Evolutionary conservation across 2,329 filamentous ascomycete genomes (phyloP).

Genomic region (Raffaelea arxii): DNA sequence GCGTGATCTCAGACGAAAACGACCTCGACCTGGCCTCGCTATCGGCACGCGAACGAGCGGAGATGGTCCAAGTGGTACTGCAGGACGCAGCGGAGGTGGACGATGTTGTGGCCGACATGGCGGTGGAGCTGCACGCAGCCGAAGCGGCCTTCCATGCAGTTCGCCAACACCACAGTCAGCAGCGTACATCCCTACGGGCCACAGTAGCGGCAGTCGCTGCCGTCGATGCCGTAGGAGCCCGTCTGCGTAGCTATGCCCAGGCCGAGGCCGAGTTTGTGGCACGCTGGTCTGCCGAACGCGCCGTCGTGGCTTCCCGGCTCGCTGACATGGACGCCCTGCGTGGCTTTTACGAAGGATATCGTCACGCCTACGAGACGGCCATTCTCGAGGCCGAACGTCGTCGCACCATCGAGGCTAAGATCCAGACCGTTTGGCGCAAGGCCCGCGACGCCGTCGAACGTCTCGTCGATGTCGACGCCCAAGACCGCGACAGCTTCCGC

Average conservation of each 20-base stretch:
- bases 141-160: constrained; percentile 59
- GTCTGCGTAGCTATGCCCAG: constrained; percentile 55
- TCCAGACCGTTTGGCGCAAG: constrained; percentile 65
- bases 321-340: constrained; percentile 67
- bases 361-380: constrained; percentile 73
- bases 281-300: constrained; percentile 66
- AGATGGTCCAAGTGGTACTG: constrained; percentile 74
- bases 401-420: constrained; percentile 60
- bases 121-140: constrained; percentile 67
- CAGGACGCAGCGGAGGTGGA: constrained; percentile 60
- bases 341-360: constrained; percentile 80
- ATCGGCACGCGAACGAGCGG: constrained; percentile 62
- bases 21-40: constrained; percentile 52
- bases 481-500: constrained; percentile 67
- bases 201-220: constrained; percentile 54
- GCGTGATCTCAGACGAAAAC: constrained; percentile 50
- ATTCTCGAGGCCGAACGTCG: constrained; percentile 76
- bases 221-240: constrained; percentile 57
- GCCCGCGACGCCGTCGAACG: constrained; percentile 68
- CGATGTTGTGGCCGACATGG: constrained; percentile 60
- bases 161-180: constrained; percentile 48
- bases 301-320: constrained; percentile 58
- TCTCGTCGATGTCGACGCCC: constrained; percentile 62
- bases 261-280: constrained; percentile 54
- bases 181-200: constrained; percentile 44